Evolutionary conservation across 257 asterid species (phyloP), one percentile per base, ranked within the genome.

Genomic region (Nicotiana benthamiana): DNA sequence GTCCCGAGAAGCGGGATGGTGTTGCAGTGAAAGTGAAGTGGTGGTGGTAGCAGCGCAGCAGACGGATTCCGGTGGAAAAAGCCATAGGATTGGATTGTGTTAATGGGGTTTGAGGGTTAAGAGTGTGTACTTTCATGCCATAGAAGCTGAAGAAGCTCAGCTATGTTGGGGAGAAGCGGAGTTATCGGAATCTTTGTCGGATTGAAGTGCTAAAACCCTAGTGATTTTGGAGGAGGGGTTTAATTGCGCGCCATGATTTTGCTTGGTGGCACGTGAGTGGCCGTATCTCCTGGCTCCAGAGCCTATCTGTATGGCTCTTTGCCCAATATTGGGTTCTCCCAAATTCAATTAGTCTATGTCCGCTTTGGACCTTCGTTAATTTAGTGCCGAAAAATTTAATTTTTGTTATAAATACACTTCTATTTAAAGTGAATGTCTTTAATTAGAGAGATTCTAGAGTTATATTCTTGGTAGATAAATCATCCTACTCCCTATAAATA

Each of bases 51-150:
- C 86, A 83, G 77, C 95, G 92, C 66, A 91, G 84, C 82, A 91
- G 63, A 30, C 93, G 95, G 67, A 89, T 86, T 40, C 95, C 90
- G 32, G 89, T 82, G 64, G 91, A 76, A 81, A 90, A 82, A 34
- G 94, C 79, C 97, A 92, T 92, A 68, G 43, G 79, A 20, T 60
- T 82, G 78, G 83, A 82, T 68, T 10, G 79, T 67, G 32, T 36
- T 66, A 85, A 61, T 6, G 61, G 83, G 43, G 82, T 24, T 74
- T 82, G 82, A 79, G 82, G 80, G n/a, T 85, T 81, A 62, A 81
- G 64, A 81, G 83, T 75, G 48, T 61, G 20, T 26, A 85, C 81
- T 60, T 84, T 87, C 93, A 90, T 86, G 89, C 93, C 91, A 90
- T 90, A 80, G 88, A 77, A 43, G 56, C 56, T 68, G 76, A 68